Evolutionary conservation across 805 yeast species (phyloP).

Genomic region (Lipomyces sp.): DNA sequence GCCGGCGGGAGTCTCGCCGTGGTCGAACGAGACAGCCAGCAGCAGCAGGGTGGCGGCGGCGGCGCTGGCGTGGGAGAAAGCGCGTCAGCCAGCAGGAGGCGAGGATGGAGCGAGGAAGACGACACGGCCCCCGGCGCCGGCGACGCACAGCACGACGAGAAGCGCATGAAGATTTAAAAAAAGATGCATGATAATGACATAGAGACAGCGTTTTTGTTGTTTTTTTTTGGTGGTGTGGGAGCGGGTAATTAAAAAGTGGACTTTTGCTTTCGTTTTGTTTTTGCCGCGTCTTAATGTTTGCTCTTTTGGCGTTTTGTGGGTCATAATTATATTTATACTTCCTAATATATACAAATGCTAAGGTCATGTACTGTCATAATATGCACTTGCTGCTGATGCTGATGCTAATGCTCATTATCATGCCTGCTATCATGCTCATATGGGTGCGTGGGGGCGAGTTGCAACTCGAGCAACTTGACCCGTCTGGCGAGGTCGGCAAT

Average conservation of each 20-base stretch:
- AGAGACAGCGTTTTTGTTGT: not conserved
- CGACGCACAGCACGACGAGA: slow-evolving; percentile 4
- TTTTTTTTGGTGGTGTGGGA: not conserved
- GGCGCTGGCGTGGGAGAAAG: not conserved
- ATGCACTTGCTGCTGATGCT: too few species aligned
- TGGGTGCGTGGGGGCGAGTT: too few species aligned
- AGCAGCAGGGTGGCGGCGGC: not conserved
- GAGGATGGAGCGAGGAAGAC: slow-evolving; percentile 11
- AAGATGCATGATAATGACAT: not conserved
- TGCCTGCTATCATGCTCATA: too few species aligned
- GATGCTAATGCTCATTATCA: too few species aligned
- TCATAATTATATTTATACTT: too few species aligned
- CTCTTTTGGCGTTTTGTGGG: not conserved
- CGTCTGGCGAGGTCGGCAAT: slow-evolving; percentile 10
- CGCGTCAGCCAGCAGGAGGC: not conserved
- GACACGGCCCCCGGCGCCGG: not conserved
- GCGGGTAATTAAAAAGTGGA: not conserved
- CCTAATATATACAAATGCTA: too few species aligned
- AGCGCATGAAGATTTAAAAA: slow-evolving; percentile 4
- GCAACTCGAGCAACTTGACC: slow-evolving; percentile 6
- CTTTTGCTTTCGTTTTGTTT: not conserved
- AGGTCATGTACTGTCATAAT: too few species aligned
- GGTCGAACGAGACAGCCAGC: not conserved
- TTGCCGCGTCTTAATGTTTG: not conserved
- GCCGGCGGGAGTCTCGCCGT: not conserved